phyloP scores from a whole-genome alignment of 164 flowering plant species.

The Vitis riparia region DNA sequence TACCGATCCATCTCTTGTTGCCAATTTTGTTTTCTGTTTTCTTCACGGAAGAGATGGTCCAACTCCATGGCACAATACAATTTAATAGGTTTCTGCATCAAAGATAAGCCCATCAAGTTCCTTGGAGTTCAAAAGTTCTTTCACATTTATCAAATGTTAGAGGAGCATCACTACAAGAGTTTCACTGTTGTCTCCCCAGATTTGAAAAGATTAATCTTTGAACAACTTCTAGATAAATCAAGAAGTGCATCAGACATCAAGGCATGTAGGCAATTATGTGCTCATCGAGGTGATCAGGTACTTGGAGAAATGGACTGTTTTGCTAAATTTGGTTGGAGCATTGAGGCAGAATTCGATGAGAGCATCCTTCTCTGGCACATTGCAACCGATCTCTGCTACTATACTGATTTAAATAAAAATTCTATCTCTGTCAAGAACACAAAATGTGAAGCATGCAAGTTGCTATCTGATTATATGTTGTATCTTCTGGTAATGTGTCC shows the following conservation, averaged over 20 bases:
- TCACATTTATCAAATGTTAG: not conserved
- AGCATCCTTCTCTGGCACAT: slow-evolving; percentile 23
- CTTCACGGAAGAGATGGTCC: slow-evolving; percentile 10
- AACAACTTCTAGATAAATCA: not conserved
- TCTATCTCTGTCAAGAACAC: too few relatives aligned
- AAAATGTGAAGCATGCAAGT: slow-evolving; percentile 5
- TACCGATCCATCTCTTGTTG: not conserved
- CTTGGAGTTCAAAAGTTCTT: slow-evolving; percentile 1
- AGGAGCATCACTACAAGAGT: slow-evolving; percentile 2
- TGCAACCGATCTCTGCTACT: slow-evolving; percentile 12
- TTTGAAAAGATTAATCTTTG: not conserved
- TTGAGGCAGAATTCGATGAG: slow-evolving; percentile 13
- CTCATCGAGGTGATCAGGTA: slow-evolving; percentile 1
- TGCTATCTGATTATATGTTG: slow-evolving; percentile 27
- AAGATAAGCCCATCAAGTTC: not conserved
- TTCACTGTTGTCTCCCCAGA: not conserved
- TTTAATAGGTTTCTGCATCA: slow-evolving; percentile 10
- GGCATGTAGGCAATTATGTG: not conserved
- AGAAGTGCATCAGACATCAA: too few relatives aligned
- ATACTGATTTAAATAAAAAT: not conserved
- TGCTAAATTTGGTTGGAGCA: not conserved
- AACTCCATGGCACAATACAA: slow-evolving; percentile 15
- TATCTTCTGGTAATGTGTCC: slow-evolving; percentile 13
- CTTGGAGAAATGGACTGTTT: not conserved
- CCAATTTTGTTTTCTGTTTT: too few relatives aligned